phyloP scores from a whole-genome alignment of 208 protist genomes.

The Trichomonas vaginalis region DNA sequence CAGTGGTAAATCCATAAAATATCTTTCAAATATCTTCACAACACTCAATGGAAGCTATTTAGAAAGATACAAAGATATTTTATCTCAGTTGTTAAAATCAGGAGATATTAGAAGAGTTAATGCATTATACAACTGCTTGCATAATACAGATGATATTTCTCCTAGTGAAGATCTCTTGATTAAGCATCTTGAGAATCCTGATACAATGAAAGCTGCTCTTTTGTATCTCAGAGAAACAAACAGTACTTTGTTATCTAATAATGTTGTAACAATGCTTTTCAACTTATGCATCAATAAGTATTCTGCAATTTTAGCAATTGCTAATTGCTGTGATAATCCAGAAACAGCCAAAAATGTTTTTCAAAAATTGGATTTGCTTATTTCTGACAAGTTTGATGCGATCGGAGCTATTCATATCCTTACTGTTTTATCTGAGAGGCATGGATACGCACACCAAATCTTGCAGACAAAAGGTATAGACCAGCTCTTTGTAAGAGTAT shows the following conservation, averaged over 20 bases:
- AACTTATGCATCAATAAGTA: background rate
- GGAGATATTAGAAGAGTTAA: background rate
- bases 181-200: background rate
- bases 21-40: background rate
- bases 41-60: background rate
- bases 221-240: background rate
- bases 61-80: background rate
- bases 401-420: background rate
- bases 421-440: background rate
- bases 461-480: background rate
- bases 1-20: background rate
- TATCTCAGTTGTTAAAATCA: background rate
- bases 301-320: background rate
- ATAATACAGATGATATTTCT: background rate
- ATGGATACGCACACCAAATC: background rate
- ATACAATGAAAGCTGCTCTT: background rate
- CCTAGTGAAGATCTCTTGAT: background rate
- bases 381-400: background rate
- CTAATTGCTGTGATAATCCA: background rate
- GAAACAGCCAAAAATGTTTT: background rate
- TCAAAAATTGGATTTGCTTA: background rate
- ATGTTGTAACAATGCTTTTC: background rate
- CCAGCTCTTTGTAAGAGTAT: background rate
- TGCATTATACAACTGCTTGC: background rate
- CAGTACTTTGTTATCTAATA: background rate